Evolutionary conservation across 257 asterid species (phyloP).

Genomic region (Solanum piurae): DNA sequence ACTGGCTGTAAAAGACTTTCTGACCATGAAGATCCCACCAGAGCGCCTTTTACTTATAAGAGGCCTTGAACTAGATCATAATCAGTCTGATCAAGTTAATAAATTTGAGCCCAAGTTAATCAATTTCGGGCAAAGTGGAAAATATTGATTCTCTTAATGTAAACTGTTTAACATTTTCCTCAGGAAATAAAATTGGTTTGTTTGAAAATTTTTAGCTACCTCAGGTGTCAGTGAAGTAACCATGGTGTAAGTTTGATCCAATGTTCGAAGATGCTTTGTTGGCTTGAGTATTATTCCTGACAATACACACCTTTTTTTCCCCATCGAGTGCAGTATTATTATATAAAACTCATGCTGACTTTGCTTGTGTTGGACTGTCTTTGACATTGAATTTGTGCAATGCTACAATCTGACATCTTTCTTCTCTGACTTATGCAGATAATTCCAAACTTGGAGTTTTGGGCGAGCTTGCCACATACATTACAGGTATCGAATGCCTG

Average conservation of each 20-base stretch:
- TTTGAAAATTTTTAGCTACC: not conserved
- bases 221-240: not conserved
- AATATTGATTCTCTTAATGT: not conserved
- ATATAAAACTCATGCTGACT: not conserved
- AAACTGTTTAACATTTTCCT: not conserved
- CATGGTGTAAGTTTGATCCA: not conserved
- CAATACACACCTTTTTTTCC: not conserved
- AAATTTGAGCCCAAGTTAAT: not conserved
- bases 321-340: not conserved
- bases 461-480: slow-evolving; percentile 82
- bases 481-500: slow-evolving; percentile 45
- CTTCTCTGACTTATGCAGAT: slow-evolving; percentile 30
- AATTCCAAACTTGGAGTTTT: slow-evolving; percentile 83
- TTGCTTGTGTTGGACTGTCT: not conserved
- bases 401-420: not conserved
- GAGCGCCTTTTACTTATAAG: not conserved
- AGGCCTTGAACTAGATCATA: not conserved
- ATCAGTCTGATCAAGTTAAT: not conserved
- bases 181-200: not conserved
- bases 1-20: not conserved
- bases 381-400: not conserved
- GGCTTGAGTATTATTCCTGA: not conserved
- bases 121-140: not conserved
- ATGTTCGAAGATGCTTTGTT: not conserved
- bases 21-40: not conserved